Evolutionary conservation across 805 yeast species (phyloP).

Genomic region (Nematodospora valgi): DNA sequence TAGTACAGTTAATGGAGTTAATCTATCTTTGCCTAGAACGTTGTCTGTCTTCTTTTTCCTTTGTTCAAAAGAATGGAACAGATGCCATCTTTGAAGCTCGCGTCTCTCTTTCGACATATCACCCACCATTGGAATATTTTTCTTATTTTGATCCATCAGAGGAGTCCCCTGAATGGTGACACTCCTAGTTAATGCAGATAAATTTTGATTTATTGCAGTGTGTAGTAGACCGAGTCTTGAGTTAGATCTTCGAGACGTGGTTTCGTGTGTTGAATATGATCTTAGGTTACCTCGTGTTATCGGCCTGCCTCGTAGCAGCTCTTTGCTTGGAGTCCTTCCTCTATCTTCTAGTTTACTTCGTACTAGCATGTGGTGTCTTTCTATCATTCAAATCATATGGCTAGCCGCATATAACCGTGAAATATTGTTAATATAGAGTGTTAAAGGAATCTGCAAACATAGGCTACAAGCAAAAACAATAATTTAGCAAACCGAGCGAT

Average conservation of each 20-base stretch:
- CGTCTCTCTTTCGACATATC: conserved; percentile 8
- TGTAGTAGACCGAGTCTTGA: conserved; percentile 8
- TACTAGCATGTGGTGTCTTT: too few relatives aligned
- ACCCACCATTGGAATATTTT: conserved; percentile 6
- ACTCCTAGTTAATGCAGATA: conserved; percentile 10
- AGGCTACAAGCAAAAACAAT: too few relatives aligned
- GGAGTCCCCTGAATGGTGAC: conserved; percentile 5
- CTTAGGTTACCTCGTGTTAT: too few relatives aligned
- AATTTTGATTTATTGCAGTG: conserved; percentile 12
- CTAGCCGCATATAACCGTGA: too few relatives aligned
- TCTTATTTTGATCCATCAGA: neutral
- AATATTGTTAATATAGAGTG: too few relatives aligned
- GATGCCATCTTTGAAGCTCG: conserved; percentile 11
- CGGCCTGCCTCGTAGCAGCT: too few relatives aligned
- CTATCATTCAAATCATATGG: too few relatives aligned
- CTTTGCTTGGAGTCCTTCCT: too few relatives aligned
- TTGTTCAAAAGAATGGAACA: neutral
- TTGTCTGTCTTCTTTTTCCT: too few relatives aligned
- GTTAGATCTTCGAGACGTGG: neutral
- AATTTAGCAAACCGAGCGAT: too few relatives aligned
- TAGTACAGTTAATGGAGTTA: conserved; percentile 27
- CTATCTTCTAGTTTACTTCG: too few relatives aligned
- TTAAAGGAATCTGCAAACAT: too few relatives aligned
- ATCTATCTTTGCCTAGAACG: conserved; percentile 12
- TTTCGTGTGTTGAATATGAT: conserved; percentile 4